Conservation (phyloP, 495 filamentous ascomycete genomes). For the Staphylotrichum tortipilum region DNA sequence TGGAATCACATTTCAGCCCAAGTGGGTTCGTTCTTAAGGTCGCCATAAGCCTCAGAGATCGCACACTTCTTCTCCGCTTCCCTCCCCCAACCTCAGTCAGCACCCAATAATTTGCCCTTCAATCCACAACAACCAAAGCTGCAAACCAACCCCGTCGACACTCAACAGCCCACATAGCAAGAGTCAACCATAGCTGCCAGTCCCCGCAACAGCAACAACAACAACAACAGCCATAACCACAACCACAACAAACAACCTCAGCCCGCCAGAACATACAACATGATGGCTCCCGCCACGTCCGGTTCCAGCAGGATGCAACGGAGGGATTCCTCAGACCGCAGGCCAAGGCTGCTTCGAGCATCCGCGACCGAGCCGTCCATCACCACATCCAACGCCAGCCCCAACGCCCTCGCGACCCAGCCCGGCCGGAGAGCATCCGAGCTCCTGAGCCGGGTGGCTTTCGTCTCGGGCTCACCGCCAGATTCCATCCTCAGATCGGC, state of each 20-base stretch:
- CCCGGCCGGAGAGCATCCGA: constrained; percentile 41
- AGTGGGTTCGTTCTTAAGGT: constrained; percentile 21
- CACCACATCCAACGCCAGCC: constrained; percentile 45
- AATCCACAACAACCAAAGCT: not conserved
- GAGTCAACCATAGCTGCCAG: not conserved
- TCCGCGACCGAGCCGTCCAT: constrained; percentile 46
- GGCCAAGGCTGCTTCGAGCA: constrained; percentile 43
- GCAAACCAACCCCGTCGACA: not conserved
- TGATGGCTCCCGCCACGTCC: constrained; percentile 24
- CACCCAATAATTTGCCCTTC: constrained; percentile 3
- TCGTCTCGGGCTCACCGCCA: constrained; percentile 33
- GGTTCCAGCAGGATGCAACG: constrained; percentile 24
- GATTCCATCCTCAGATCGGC: constrained; percentile 25
- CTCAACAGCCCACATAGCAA: not conserved
- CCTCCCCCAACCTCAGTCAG: constrained; percentile 7
- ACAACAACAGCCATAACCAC: too few relatives aligned
- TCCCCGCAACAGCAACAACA: constrained; percentile 11
- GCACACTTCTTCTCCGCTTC: constrained; percentile 1
- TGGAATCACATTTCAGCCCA: constrained; percentile 31
- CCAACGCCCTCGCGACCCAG: constrained; percentile 38
- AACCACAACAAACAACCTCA: too few relatives aligned
- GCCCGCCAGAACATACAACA: constrained; percentile 8
- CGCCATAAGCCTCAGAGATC: constrained; percentile 13
- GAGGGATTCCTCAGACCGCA: constrained; percentile 32
- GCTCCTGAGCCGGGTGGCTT: constrained; percentile 43